Evolutionary conservation across 257 asterid species (phyloP).

Genomic region (Thymus mandschuricus): DNA sequence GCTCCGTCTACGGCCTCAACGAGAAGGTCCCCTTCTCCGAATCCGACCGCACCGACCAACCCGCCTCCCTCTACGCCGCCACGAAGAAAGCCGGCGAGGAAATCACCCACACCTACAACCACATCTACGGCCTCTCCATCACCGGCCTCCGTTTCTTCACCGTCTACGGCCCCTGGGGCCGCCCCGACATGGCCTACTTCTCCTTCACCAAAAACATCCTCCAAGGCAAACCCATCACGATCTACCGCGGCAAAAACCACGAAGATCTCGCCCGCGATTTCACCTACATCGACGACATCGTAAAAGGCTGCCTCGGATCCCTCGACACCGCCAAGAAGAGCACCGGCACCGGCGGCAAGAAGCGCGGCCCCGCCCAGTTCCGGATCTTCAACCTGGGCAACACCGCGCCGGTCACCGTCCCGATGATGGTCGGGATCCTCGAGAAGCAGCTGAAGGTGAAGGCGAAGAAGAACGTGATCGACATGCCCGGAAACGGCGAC

Average conservation of each 20-base stretch:
- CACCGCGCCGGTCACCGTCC: constrained; percentile 78
- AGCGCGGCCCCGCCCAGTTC: constrained; percentile 65
- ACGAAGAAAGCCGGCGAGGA: constrained; percentile 83
- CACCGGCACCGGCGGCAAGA: constrained; percentile 90
- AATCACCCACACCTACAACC: constrained; percentile 70
- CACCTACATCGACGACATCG: constrained; percentile 80
- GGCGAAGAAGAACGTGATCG: constrained; percentile 64
- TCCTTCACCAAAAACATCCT: constrained; percentile 64
- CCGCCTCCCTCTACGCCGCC: constrained; percentile 83
- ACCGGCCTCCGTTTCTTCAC: constrained; percentile 83
- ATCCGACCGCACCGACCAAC: constrained; percentile 72
- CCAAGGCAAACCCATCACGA: constrained; percentile 65
- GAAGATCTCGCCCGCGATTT: constrained; percentile 79
- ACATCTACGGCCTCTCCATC: constrained; percentile 72
- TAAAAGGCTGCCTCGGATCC: constrained; percentile 73
- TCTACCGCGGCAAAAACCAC: constrained; percentile 76
- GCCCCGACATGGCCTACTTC: constrained; percentile 92
- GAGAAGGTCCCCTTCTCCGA: constrained; percentile 73
- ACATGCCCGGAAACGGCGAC: constrained; percentile 91
- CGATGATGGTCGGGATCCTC: constrained; percentile 74
- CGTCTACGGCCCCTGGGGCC: constrained; percentile 84
- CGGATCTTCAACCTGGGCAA: constrained; percentile 82
- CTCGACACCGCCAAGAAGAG: constrained; percentile 72
- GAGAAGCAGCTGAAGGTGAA: constrained; percentile 70
- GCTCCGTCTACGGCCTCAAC: constrained; percentile 81